These are phyloP conservation scores for Delphinella strobiligena DNA, from an alignment of 2,329 filamentous ascomycete species.

Conservation along the genomic window DNA sequence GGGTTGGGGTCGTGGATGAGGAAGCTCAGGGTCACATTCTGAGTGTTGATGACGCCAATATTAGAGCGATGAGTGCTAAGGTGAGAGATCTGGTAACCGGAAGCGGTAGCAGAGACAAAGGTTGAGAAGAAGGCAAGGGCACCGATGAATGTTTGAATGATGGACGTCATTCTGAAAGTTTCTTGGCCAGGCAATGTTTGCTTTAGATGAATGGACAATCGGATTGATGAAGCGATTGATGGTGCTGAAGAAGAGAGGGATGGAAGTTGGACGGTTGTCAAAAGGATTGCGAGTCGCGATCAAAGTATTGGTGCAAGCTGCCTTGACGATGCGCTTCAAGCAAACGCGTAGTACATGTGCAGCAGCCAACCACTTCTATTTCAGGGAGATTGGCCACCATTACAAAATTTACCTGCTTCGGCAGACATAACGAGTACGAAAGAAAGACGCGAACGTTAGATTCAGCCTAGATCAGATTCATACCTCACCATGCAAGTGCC, in stretches of 20 bases:
- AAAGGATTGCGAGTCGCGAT: no score
- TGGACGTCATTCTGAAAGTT: background rate
- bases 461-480: background rate
- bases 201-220: no score
- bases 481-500: background rate
- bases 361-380: no score
- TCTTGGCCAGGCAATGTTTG: no score
- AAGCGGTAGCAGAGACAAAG: background rate
- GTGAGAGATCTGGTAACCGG: background rate
- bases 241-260: no score
- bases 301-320: no score
- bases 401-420: background rate
- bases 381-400: background rate
- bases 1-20: constrained; percentile 1
- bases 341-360: no score
- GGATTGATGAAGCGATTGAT: no score
- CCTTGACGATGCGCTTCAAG: no score
- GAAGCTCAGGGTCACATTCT: constrained; percentile 8
- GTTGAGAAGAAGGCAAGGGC: background rate
- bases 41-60: background rate
- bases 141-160: background rate
- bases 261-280: no score
- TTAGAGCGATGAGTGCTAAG: constrained; percentile 2
- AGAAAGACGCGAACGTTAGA: background rate
- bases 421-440: no score